Percentiles rank a stretch among this genome's conserved stretches.
Conservation (phyloP, 345 rosid genomes). For the Lepidium africanum region DNA sequence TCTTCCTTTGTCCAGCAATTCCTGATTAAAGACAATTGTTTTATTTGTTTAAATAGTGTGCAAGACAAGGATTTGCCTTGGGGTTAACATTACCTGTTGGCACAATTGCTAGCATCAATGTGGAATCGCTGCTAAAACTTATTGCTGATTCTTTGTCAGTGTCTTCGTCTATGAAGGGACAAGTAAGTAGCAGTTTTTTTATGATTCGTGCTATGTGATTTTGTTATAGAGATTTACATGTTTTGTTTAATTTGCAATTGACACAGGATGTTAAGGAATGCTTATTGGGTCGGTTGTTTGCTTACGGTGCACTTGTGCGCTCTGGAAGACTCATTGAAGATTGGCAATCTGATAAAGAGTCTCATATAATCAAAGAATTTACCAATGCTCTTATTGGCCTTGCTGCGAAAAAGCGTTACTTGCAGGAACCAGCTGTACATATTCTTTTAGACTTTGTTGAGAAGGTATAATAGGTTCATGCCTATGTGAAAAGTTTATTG, state of each 20-base stretch:
- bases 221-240: background rate
- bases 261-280: slow-evolving; percentile 82
- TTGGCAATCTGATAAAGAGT: slow-evolving; percentile 51
- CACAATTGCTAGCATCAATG: slow-evolving; percentile 47
- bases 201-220: background rate
- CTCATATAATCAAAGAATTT: slow-evolving; percentile 54
- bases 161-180: slow-evolving; percentile 92
- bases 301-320: slow-evolving; percentile 77
- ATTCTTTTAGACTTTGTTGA: slow-evolving; percentile 65
- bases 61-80: slow-evolving; percentile 93
- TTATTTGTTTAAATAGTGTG: slow-evolving; percentile 49
- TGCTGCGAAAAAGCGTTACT: slow-evolving; percentile 68
- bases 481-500: background rate
- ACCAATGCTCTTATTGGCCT: slow-evolving; percentile 52
- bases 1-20: background rate
- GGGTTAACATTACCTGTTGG: slow-evolving; percentile 60
- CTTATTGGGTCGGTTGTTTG: slow-evolving; percentile 82
- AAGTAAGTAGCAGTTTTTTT: slow-evolving; percentile 40
- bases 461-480: slow-evolving; percentile 41
- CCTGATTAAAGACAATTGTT: background rate
- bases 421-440: slow-evolving; percentile 85
- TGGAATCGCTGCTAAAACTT: slow-evolving; percentile 69
- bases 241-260: background rate
- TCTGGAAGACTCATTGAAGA: slow-evolving; percentile 62
- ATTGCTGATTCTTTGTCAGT: slow-evolving; percentile 59